Evolutionary conservation across 2,329 filamentous ascomycete genomes (phyloP).

Genomic region (Colletotrichum falcatum): DNA sequence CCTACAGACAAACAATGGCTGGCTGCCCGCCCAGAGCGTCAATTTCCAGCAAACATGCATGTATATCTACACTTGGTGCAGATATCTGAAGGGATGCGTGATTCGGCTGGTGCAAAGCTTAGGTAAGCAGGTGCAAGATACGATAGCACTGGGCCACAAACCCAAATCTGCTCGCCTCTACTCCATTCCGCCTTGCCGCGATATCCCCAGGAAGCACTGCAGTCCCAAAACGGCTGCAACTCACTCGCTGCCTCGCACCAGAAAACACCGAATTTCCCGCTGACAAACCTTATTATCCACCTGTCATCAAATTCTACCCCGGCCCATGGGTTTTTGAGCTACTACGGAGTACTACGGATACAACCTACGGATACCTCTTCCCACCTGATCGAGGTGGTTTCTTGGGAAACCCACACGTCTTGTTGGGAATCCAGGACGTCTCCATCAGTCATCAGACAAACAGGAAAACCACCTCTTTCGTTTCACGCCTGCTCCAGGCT

Average conservation of each 20-base stretch:
- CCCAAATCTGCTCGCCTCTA: not conserved
- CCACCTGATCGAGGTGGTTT: too few species aligned
- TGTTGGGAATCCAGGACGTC: slow-evolving; percentile 20
- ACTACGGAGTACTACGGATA: not conserved
- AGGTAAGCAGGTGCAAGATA: too few species aligned
- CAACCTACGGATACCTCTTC: too few species aligned
- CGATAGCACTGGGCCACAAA: too few species aligned
- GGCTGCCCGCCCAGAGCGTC: too few species aligned
- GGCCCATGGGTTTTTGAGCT: not conserved
- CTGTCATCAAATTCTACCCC: not conserved
- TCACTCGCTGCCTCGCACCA: too few species aligned
- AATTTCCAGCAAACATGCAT: not conserved
- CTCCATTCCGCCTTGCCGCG: slow-evolving; percentile 25
- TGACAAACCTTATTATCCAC: slow-evolving; percentile 19
- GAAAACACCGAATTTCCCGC: slow-evolving; percentile 18
- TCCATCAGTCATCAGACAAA: slow-evolving; percentile 26
- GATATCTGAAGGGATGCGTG: too few species aligned
- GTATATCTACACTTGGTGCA: not conserved
- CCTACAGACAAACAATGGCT: not conserved
- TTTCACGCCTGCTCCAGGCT: slow-evolving; percentile 40
- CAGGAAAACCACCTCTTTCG: slow-evolving; percentile 20
- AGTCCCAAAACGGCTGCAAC: slow-evolving; percentile 26
- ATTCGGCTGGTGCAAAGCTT: too few species aligned
- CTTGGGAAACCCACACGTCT: slow-evolving; percentile 22
- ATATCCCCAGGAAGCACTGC: slow-evolving; percentile 21